Percentiles rank a stretch among this genome's conserved stretches.
phyloP scores from a whole-genome alignment of 108 stramenopile genomes.

The Cyclotella kingstonii region DNA sequence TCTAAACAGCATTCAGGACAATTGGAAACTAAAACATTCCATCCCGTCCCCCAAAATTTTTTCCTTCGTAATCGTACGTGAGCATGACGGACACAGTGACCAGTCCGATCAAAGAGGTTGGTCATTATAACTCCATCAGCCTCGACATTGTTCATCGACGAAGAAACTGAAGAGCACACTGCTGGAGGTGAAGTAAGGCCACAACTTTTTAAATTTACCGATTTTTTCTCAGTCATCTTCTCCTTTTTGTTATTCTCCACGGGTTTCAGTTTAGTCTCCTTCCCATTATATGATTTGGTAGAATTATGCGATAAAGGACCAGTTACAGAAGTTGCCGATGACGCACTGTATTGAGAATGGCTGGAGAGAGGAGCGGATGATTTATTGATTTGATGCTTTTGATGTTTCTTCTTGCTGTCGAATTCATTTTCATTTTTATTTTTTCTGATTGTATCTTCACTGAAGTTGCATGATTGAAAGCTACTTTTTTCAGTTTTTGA shows the following conservation, averaged over 20 bases:
- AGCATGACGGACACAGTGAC: constrained; percentile 35
- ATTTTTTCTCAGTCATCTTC: background rate
- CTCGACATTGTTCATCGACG: background rate
- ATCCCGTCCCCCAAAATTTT: constrained; percentile 36
- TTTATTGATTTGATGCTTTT: too few species aligned
- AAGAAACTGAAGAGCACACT: background rate
- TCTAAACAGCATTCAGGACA: constrained; percentile 46
- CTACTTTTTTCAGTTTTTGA: too few species aligned
- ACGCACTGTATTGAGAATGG: constrained; percentile 9
- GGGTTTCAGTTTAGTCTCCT: background rate
- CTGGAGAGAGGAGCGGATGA: background rate
- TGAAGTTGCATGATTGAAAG: too few species aligned
- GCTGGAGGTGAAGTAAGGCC: background rate
- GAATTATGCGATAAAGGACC: constrained; percentile 9
- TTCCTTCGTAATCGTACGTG: constrained; percentile 36
- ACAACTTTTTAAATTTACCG: background rate
- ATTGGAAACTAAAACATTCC: constrained; percentile 33
- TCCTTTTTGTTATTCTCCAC: background rate
- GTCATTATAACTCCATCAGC: constrained; percentile 18
- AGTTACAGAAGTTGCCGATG: constrained; percentile 18
- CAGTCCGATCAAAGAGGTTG: constrained; percentile 26
- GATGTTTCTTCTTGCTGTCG: too few species aligned
- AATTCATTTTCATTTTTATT: too few species aligned
- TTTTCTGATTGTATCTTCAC: too few species aligned
- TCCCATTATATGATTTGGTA: constrained; percentile 7